Percentiles rank a stretch among this genome's conserved stretches.
phyloP scores from a whole-genome alignment of 768 basidiomycete species.

The Lactarius quietus region DNA sequence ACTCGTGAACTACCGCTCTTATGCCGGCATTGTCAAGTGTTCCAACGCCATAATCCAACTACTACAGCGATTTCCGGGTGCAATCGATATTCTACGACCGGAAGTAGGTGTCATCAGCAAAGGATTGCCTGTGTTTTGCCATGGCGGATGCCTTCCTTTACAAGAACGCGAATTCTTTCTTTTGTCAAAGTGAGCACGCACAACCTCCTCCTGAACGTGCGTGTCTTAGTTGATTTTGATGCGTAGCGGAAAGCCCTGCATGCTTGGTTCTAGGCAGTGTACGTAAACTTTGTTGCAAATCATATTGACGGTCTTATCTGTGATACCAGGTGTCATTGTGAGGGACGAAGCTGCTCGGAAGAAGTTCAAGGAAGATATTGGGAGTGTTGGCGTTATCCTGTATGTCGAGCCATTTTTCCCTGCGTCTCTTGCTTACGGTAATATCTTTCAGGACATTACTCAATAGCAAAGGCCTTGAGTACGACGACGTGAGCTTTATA shows the following conservation, averaged over 20 bases:
- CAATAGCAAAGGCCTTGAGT: conserved; percentile 66
- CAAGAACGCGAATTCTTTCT: conserved; percentile 9
- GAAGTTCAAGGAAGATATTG: conserved; percentile 47
- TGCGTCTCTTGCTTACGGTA: neutral
- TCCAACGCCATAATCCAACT: conserved; percentile 63
- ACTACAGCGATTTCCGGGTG: conserved; percentile 51
- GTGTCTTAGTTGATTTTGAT: neutral
- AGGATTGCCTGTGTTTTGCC: conserved; percentile 55
- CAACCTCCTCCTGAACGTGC: neutral
- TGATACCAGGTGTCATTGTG: conserved; percentile 57
- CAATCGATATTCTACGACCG: conserved; percentile 54
- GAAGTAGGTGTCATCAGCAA: conserved; percentile 57
- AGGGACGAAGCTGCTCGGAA: conserved; percentile 53
- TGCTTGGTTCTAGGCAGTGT: conserved; percentile 69
- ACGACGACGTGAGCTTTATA: conserved; percentile 48
- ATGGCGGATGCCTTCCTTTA: conserved; percentile 37
- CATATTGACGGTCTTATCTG: neutral
- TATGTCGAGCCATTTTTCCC: conserved; percentile 30
- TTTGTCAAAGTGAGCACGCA: neutral
- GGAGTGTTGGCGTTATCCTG: conserved; percentile 57
- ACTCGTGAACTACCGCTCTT: conserved; percentile 63
- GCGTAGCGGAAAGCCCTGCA: conserved; percentile 44
- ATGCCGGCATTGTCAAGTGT: conserved; percentile 70
- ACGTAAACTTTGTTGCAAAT: conserved; percentile 11
- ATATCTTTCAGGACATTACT: conserved; percentile 44